Evolutionary conservation across 306 rosid genomes (phyloP).

Genomic region (Biancaea sappan): DNA sequence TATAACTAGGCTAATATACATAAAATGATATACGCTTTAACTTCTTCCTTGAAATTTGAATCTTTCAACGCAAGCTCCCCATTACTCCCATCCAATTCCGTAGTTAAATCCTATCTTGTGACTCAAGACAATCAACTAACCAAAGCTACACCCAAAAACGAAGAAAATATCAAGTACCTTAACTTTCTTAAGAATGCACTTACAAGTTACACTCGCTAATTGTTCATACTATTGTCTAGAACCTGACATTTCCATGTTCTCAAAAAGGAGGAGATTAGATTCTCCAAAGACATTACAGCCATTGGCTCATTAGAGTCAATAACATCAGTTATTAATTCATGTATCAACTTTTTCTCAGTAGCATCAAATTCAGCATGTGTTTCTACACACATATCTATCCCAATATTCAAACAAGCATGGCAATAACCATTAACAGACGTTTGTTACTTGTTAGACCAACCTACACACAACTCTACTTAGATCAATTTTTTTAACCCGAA

Average conservation of each 20-base stretch:
- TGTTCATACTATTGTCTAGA: not conserved
- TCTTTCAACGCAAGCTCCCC: not conserved
- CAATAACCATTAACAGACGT: not conserved
- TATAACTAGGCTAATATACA: not conserved
- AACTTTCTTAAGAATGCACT: not conserved
- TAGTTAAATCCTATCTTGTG: too few relatives aligned
- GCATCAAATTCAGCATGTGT: not conserved
- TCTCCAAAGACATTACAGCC: conserved; percentile 1
- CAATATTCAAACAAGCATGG: not conserved
- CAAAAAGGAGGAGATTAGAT: not conserved
- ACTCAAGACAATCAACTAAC: not conserved
- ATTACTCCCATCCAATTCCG: too few relatives aligned
- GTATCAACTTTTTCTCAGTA: not conserved
- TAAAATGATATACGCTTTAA: too few relatives aligned
- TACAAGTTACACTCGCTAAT: not conserved
- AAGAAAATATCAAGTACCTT: not conserved
- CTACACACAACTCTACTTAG: not conserved
- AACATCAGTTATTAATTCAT: not conserved
- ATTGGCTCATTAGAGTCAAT: not conserved
- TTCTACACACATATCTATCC: not conserved
- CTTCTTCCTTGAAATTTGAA: not conserved
- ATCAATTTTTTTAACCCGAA: not conserved
- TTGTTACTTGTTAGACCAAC: not conserved
- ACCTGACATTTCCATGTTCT: conserved; percentile 4
- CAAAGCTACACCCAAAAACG: conserved; percentile 12